Percentiles rank a stretch among this genome's conserved stretches.
Conservation (phyloP, 495 filamentous ascomycete species). For the Penicillium riverlandense region DNA sequence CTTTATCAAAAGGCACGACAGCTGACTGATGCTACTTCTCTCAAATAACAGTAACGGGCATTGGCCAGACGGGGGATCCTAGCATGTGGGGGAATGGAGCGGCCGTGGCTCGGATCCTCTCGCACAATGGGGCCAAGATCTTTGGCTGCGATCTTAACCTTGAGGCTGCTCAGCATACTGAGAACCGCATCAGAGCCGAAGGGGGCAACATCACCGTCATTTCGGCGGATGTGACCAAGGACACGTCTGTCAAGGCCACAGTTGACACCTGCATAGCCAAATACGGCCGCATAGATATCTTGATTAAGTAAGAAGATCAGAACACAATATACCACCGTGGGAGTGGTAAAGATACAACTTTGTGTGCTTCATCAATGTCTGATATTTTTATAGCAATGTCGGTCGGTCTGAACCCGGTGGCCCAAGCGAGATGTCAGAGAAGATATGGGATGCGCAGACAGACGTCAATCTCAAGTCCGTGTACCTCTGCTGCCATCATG, state of each 20-base stretch:
- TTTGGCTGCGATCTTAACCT: constrained; percentile 37
- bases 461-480: constrained; percentile 44
- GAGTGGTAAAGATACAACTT: too few species aligned
- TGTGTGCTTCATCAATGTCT: too few species aligned
- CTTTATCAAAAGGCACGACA: too few species aligned
- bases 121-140: constrained; percentile 27
- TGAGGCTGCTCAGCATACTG: constrained; percentile 26
- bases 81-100: constrained; percentile 38
- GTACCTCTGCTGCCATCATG: constrained; percentile 36
- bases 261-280: constrained; percentile 30
- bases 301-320: too few species aligned
- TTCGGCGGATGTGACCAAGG: constrained; percentile 32
- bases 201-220: constrained; percentile 19
- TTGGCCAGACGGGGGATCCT: constrained; percentile 27
- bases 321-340: too few species aligned
- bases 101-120: constrained; percentile 31
- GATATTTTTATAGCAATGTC: too few species aligned
- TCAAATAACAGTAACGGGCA: constrained; percentile 41
- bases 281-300: constrained; percentile 43
- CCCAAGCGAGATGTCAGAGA: constrained; percentile 36
- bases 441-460: constrained; percentile 40
- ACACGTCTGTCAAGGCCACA: constrained; percentile 22
- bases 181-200: constrained; percentile 19
- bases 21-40: too few species aligned
- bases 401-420: constrained; percentile 36